Evolutionary conservation across 352 stramenopile species (phyloP), one percentile per base, ranked within the genome.

Genomic region (Phytophthora sp.): DNA sequence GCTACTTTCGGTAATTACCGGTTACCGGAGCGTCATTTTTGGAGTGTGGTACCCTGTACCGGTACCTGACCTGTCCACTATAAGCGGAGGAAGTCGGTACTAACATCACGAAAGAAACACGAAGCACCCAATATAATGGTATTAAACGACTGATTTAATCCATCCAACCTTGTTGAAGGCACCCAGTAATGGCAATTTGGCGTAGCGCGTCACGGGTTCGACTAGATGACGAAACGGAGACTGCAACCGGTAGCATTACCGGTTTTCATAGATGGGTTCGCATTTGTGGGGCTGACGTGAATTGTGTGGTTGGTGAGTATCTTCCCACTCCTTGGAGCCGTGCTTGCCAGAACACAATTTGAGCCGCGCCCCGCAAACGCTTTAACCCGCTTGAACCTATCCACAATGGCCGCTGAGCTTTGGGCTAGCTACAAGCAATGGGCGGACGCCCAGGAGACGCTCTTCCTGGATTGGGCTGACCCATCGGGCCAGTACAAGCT

Each of bases 361-460:
- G 36, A 64, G 52, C 50, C 49, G 33, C 29, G 38, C 35, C 29
- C 18, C 50, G 46, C 58, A 71, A 39, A 66, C 42, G 44, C 63
- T 45, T 35, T 29, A 56, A 53, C 58, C 47, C 23, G 61, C 38
- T 46, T 54, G 39, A 62, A 29, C 26, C 26, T 44, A 59, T 73
- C 16, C 30, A 67, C 52, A 18, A 81, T 84, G 77, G 57, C 72
- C 33, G 20, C 74, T 55, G 56, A 63, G 67, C 57, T 89, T 53
- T 85, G 77, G 72, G 65, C 71, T 45, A 74, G 57, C 51, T 88
- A 89, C 74, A 86, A 90, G 71, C 59, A 76, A 69, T 86, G 79
- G 79, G 80, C 81, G 2, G 71, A 88, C 42, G 70, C 52, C 46
- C 69, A 77, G 49, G 65, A 89, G 46, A 68, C 73, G 24, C 39